Base-by-base conservation (phyloP, 164 flowering plant species). In the Stephania yunnanensis region DNA sequence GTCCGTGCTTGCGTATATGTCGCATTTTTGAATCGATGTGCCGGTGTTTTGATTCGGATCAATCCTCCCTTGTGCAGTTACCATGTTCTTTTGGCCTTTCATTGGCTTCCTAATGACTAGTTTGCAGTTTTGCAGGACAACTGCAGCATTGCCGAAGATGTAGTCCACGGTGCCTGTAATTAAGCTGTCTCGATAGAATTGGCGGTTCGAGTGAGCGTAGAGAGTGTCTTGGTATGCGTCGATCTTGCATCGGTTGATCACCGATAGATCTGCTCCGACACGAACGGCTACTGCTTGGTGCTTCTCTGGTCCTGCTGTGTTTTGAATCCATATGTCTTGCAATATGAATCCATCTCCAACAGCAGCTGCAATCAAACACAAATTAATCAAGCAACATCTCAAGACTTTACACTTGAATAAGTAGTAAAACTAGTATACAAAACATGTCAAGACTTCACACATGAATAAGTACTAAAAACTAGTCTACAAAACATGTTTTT, bases 261-360 rank as follows among this genome's bases (percentile, higher is more conserved):
- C 82, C 0, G 81, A 73, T 55, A 66, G 69, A 69, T 83, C 86
- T 3, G 85, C 83, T 31, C 83, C 80, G 9, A 81, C 79, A 0
- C 85, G 83, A 31, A 83, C 78, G 4, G 85, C 85, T 22, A 83
- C 85, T 13, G 85, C 85, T 71, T 83, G 83, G 64, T 78, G 81
- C 74, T 80, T 80, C n/a, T 74, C 65, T 4, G 83, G 77, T 11
- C 85, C 85, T 0, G 85, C 85, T 17, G 85, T 80, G 81, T 83
- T 83, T 22, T 81, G 85, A 55, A 83, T 30, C 65, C 83, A 75
- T 2, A 83, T 50, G 76, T 83, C 86, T 68, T 83, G 83, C 9
- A 71, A 72, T 50, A 81, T 83, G 69, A 83, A 78, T 52, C 83
- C 83, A 58, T 83, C 82, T 31, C 79, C 83, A 10, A 69, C 77